Percentiles rank a stretch among this genome's conserved stretches.
phyloP scores from a whole-genome alignment of 192 early-diverging fungal species.

The Piromyces sp. region DNA sequence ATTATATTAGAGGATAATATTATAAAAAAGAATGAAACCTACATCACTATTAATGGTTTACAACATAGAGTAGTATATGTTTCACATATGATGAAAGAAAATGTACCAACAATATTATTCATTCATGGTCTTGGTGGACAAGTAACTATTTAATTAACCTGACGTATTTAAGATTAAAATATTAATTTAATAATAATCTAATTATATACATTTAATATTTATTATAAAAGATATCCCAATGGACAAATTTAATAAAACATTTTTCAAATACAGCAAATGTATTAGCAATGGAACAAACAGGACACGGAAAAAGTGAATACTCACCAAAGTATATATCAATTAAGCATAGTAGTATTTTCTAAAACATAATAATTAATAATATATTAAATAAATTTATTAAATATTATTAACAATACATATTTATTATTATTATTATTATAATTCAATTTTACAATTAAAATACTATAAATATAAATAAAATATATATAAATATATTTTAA shows the following conservation, averaged over 20 bases:
- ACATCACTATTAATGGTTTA: not conserved
- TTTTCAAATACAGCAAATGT: not conserved
- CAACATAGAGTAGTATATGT: not conserved
- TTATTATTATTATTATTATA: too few species aligned
- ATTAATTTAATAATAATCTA: too few species aligned
- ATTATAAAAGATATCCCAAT: not conserved
- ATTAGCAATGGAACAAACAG: not conserved
- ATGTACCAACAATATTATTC: not conserved
- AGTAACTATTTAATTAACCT: too few species aligned
- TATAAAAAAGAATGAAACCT: not conserved
- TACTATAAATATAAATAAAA: too few species aligned
- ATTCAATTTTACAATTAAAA: too few species aligned
- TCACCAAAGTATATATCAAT: not conserved
- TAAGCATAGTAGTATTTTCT: too few species aligned
- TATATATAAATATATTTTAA: too few species aligned
- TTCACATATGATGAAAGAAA: not conserved
- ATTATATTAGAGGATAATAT: not conserved
- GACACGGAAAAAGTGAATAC: not conserved
- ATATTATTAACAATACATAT: too few species aligned
- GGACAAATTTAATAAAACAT: not conserved
- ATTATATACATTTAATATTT: not conserved
- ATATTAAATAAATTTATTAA: too few species aligned
- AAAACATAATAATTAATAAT: too few species aligned
- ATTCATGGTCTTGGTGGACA: not conserved
- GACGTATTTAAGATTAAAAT: too few species aligned